These are phyloP conservation scores for Tolypocladium paradoxum DNA, from an alignment of 2,329 filamentous ascomycete species.

Conservation along the genomic window DNA sequence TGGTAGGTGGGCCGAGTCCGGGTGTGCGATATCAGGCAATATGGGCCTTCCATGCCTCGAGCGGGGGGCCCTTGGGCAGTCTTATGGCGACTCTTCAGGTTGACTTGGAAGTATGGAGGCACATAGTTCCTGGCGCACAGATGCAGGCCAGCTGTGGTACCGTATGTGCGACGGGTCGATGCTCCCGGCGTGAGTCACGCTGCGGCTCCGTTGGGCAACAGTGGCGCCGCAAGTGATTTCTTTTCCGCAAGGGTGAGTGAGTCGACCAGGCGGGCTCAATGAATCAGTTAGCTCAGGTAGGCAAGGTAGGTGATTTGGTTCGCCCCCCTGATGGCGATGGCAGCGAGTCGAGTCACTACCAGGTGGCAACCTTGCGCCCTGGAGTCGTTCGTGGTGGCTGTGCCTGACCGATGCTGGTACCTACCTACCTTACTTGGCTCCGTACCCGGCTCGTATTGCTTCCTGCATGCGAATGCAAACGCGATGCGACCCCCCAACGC, in stretches of 20 bases:
- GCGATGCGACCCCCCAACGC: neutral
- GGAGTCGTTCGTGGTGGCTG: neutral
- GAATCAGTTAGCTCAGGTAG: neutral
- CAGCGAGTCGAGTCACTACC: neutral
- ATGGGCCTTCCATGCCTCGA: neutral
- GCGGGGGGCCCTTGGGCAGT: no score
- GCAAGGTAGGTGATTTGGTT: no score
- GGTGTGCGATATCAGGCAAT: neutral
- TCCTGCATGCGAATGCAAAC: neutral
- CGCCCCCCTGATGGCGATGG: neutral
- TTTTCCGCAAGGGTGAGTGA: neutral
- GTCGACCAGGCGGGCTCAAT: neutral
- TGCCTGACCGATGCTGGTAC: no score
- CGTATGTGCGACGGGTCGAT: neutral
- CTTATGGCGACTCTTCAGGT: no score
- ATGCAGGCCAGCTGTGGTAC: no score
- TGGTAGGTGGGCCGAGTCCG: neutral
- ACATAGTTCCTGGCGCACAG: no score
- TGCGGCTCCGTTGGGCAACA: neutral
- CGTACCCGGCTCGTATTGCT: neutral
- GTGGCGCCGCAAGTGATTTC: no score
- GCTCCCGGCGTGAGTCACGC: neutral
- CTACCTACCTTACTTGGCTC: no score
- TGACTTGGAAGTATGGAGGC: no score
- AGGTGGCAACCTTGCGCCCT: neutral